Conservation (phyloP, 1,139 yeast genomes). For the Suhomyces yuchorum region DNA sequence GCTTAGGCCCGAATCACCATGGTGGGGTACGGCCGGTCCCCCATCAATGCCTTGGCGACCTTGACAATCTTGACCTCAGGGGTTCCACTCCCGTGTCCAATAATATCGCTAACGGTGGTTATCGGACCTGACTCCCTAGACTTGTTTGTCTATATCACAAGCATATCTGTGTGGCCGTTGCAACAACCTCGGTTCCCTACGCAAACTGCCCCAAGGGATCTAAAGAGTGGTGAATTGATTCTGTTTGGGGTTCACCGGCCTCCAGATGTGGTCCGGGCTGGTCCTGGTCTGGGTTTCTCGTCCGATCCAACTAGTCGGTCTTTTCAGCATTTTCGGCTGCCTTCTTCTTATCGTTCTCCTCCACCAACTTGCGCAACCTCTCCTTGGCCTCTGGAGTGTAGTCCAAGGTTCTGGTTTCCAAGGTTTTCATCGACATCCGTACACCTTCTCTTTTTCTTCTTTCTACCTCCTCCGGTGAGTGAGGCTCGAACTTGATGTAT, state of each 20-base stretch:
- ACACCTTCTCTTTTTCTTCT: conserved; percentile 36
- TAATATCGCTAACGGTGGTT: not conserved
- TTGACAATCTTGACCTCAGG: not conserved
- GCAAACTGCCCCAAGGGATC: too few species aligned
- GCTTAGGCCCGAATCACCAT: not conserved
- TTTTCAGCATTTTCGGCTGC: not conserved
- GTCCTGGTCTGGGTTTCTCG: not conserved
- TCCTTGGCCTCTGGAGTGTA: conserved; percentile 50
- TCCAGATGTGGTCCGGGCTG: too few species aligned
- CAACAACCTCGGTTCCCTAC: not conserved
- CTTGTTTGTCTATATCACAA: too few species aligned
- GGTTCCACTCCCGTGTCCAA: not conserved
- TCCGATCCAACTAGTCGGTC: not conserved
- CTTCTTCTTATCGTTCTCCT: conserved; percentile 20
- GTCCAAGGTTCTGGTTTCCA: conserved; percentile 42
- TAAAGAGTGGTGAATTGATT: too few species aligned
- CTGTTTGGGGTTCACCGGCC: too few species aligned
- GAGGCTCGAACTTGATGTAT: conserved; percentile 43
- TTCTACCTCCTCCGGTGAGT: conserved; percentile 43
- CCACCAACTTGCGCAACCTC: conserved; percentile 27
- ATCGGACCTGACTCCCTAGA: not conserved
- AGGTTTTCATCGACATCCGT: conserved; percentile 33
- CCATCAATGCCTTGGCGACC: not conserved
- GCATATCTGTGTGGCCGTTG: not conserved
- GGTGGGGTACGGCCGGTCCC: not conserved